phyloP scores from a whole-genome alignment of 768 basidiomycete species.

The Exidia glandulosa region DNA sequence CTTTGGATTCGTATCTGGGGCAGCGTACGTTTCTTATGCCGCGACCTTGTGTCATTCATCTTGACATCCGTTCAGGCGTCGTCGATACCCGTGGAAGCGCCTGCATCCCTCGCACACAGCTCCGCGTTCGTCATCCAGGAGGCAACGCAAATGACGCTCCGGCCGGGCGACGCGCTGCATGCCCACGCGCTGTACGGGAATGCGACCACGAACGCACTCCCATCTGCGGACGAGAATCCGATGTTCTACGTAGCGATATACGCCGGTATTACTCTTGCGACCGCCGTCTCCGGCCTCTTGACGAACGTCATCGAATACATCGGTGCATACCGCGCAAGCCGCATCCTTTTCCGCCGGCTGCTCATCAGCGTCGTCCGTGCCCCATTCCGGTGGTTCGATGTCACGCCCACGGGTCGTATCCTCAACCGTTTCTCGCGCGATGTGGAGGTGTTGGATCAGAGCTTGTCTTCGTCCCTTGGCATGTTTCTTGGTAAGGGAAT shows the following conservation, averaged over 20 bases:
- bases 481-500: conserved; percentile 45
- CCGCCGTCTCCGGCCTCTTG: conserved; percentile 10
- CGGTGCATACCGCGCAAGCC: conserved; percentile 38
- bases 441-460: conserved; percentile 12
- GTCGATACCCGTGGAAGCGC: neutral
- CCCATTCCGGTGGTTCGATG: conserved; percentile 45
- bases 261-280: conserved; percentile 11
- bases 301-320: conserved; percentile 21
- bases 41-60: neutral
- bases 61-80: neutral
- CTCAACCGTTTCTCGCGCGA: conserved; percentile 20
- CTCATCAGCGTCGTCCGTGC: conserved; percentile 63
- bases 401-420: conserved; percentile 7
- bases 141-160: neutral
- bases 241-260: conserved; percentile 14
- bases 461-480: conserved; percentile 32
- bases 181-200: neutral
- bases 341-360: conserved; percentile 34
- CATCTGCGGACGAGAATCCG: conserved; percentile 14
- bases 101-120: neutral
- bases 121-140: neutral
- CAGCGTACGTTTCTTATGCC: conserved; percentile 9
- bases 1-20: conserved; percentile 26
- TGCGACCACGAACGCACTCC: conserved; percentile 1
- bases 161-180: neutral